A percentile compares a stretch with the other conserved stretches of the same genome.
Evolutionary conservation across 768 basidiomycete genomes (phyloP).

Genomic region (Cystofilobasidium ferigula): DNA sequence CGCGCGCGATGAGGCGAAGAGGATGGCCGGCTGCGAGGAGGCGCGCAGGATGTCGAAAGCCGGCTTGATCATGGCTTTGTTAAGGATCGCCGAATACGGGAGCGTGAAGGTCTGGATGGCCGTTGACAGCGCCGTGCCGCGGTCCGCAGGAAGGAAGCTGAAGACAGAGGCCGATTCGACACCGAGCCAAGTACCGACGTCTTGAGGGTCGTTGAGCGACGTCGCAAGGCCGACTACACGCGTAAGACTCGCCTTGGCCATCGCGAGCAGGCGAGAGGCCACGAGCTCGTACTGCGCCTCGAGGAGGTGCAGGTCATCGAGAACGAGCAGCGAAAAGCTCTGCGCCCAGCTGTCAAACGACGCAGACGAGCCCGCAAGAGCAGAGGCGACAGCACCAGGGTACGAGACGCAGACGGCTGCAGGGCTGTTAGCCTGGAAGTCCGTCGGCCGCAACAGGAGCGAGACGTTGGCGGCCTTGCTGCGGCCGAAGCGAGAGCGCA

Average conservation of each 20-base stretch:
- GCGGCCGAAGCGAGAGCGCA: conserved; percentile 29
- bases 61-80: conserved; percentile 86
- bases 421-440: conserved; percentile 7
- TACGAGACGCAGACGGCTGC: conserved; percentile 30
- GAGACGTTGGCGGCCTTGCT: conserved; percentile 20
- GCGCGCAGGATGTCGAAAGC: conserved; percentile 62
- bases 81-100: conserved; percentile 70
- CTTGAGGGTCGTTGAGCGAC: conserved; percentile 67
- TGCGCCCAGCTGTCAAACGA: conserved; percentile 33
- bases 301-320: conserved; percentile 75
- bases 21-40: conserved; percentile 48
- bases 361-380: conserved; percentile 1
- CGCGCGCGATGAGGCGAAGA: conserved; percentile 76
- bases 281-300: conserved; percentile 70
- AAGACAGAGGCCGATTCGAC: conserved; percentile 55
- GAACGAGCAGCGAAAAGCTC: conserved; percentile 55
- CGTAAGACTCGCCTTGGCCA: conserved; percentile 52
- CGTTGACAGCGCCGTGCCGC: conserved; percentile 64
- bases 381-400: conserved; percentile 31
- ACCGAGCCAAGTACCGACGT: conserved; percentile 72
- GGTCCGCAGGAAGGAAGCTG: conserved; percentile 68
- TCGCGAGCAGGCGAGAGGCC: conserved; percentile 54
- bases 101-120: conserved; percentile 69
- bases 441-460: conserved; percentile 4
- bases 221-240: conserved; percentile 67